These are phyloP conservation scores for Eucalyptus sideroxylon DNA, from an alignment of 345 rosid species.

Conservation along the genomic window DNA sequence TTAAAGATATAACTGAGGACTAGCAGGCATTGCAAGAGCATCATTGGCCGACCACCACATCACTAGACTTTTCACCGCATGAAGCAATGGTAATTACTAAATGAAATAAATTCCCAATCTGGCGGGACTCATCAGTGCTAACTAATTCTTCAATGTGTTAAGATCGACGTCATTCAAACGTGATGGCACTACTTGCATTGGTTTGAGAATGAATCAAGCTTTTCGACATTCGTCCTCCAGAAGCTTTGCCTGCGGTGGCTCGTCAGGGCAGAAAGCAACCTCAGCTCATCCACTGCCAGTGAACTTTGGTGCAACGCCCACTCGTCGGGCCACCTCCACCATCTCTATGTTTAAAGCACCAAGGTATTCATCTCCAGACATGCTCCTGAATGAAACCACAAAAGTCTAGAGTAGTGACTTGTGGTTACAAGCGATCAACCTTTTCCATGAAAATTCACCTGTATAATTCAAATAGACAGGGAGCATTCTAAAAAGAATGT, in stretches of 20 bases:
- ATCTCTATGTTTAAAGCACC: slow-evolving; percentile 69
- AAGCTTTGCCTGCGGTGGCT: slow-evolving; percentile 42
- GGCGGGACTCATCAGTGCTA: neutral
- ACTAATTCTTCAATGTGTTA: slow-evolving; percentile 5
- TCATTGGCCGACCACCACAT: neutral
- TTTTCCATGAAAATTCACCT: neutral
- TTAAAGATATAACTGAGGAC: neutral
- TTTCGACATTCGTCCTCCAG: slow-evolving; percentile 61
- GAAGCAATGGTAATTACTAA: neutral
- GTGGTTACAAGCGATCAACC: neutral
- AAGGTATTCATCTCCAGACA: slow-evolving; percentile 78
- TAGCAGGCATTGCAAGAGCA: neutral
- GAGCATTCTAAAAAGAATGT: neutral
- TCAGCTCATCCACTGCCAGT: slow-evolving; percentile 96
- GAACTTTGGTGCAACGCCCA: slow-evolving; percentile 79
- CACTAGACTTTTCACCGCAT: neutral
- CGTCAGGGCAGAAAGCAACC: slow-evolving; percentile 72
- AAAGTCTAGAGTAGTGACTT: neutral
- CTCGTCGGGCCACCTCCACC: slow-evolving; percentile 72
- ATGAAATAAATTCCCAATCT: neutral
- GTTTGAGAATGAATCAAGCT: slow-evolving; percentile 51
- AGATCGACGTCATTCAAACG: slow-evolving; percentile 27
- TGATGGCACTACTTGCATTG: slow-evolving; percentile 43
- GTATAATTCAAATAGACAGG: neutral
- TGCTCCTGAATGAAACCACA: slow-evolving; percentile 20